A percentile compares a stretch with the other conserved stretches of the same genome.
These are phyloP conservation scores for Volvariella surrecta DNA, from an alignment of 1,284 basidiomycete species.

Conservation along the genomic window DNA sequence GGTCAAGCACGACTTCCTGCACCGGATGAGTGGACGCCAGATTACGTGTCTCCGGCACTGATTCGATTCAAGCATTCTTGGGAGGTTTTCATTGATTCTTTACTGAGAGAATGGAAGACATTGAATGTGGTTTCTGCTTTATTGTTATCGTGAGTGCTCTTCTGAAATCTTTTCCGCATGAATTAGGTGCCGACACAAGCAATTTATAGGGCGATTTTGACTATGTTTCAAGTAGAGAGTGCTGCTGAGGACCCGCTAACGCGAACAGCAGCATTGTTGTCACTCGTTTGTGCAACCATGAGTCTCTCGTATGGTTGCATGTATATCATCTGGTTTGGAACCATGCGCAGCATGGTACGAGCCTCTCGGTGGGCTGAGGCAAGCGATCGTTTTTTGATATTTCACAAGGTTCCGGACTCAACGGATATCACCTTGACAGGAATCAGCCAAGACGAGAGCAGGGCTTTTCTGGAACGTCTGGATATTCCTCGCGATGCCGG, in stretches of 20 bases:
- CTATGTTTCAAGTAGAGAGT: constrained; percentile 60
- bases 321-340: constrained; percentile 70
- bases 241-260: constrained; percentile 57
- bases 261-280: constrained; percentile 57
- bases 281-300: constrained; percentile 62
- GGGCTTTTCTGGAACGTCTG: constrained; percentile 74
- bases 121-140: constrained; percentile 67
- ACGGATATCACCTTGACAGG: constrained; percentile 27
- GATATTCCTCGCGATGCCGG: constrained; percentile 68
- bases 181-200: not conserved
- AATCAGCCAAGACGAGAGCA: constrained; percentile 57
- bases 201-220: constrained; percentile 52
- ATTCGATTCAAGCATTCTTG: constrained; percentile 62
- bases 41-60: constrained; percentile 49
- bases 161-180: not conserved
- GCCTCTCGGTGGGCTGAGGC: constrained; percentile 74
- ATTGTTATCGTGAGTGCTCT: constrained; percentile 49
- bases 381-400: constrained; percentile 11
- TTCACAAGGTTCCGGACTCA: not conserved
- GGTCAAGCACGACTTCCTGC: constrained; percentile 33
- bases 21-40: constrained; percentile 55
- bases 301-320: constrained; percentile 70
- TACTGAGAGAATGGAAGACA: constrained; percentile 71
- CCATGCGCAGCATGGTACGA: constrained; percentile 70
- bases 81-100: constrained; percentile 63